Evolutionary conservation across 1,284 basidiomycete genomes (phyloP).

Genomic region (Exobasidium rhododendri): DNA sequence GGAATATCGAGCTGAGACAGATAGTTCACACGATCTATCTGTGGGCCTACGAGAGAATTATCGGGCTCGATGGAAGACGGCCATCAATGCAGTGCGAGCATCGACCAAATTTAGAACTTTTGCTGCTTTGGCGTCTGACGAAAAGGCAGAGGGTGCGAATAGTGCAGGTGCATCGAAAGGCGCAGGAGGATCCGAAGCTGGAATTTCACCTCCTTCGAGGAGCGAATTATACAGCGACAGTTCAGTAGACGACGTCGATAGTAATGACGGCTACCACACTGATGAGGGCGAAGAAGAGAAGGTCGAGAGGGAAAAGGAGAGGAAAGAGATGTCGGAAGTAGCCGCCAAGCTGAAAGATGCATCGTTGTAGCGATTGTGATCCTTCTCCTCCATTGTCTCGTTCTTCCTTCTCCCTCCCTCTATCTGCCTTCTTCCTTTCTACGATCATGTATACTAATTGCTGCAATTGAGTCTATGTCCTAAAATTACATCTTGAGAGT

Average conservation of each 20-base stretch:
- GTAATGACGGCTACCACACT: conserved; percentile 4
- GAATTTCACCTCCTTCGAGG: conserved; percentile 30
- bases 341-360: neutral
- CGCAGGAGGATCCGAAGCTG: conserved; percentile 15
- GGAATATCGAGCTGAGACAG: conserved; percentile 26
- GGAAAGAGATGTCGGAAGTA: conserved; percentile 1
- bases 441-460: neutral
- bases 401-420: neutral
- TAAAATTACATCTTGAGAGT: neutral
- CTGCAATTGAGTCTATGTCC: neutral
- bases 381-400: neutral
- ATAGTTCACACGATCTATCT: conserved; percentile 41
- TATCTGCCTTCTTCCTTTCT: neutral
- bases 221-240: conserved; percentile 34
- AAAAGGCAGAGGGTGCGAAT: neutral
- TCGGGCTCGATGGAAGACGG: conserved; percentile 44
- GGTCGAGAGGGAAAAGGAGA: neutral
- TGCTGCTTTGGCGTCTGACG: conserved; percentile 26
- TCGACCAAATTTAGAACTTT: conserved; percentile 48
- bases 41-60: conserved; percentile 54
- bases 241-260: neutral
- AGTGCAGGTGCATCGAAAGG: conserved; percentile 19
- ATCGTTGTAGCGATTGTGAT: neutral
- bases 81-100: conserved; percentile 52
- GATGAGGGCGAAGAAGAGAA: neutral